phyloP scores from a whole-genome alignment of 257 asterid species.

The Nicotiana noctiflora region DNA sequence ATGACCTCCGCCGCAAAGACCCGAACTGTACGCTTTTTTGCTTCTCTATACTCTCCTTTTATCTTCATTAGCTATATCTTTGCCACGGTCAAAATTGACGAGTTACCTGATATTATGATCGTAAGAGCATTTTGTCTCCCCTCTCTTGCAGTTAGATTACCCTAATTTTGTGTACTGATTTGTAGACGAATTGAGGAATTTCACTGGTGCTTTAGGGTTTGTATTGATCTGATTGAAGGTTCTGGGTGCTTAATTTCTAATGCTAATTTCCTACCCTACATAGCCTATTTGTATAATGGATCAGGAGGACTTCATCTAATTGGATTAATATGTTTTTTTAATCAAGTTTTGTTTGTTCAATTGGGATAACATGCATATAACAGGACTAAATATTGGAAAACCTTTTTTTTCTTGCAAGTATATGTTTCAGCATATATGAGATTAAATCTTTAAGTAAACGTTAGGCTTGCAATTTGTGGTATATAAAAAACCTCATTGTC shows the following conservation, averaged over 20 bases:
- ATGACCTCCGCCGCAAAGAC: slow-evolving; percentile 96
- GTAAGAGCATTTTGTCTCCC: too few relatives aligned
- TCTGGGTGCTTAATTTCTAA: background rate
- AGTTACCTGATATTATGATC: too few relatives aligned
- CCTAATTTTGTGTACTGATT: background rate
- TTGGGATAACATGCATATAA: background rate
- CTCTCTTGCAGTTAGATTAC: background rate
- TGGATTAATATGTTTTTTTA: too few relatives aligned
- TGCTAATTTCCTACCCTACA: background rate
- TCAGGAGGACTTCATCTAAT: background rate
- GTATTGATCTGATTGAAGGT: background rate
- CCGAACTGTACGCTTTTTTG: slow-evolving; percentile 50
- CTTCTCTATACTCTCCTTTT: background rate
- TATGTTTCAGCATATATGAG: background rate
- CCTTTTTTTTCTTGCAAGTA: background rate
- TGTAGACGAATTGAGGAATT: background rate
- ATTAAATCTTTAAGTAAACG: background rate
- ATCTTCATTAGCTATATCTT: background rate
- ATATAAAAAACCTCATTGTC: background rate
- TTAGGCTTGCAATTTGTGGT: background rate
- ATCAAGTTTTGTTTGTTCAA: background rate
- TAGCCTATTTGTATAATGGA: background rate
- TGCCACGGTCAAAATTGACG: background rate
- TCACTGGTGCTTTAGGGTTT: background rate
- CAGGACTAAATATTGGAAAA: background rate